Conservation (phyloP, 2,329 filamentous ascomycete species). For the Xylariaceae sp. region DNA sequence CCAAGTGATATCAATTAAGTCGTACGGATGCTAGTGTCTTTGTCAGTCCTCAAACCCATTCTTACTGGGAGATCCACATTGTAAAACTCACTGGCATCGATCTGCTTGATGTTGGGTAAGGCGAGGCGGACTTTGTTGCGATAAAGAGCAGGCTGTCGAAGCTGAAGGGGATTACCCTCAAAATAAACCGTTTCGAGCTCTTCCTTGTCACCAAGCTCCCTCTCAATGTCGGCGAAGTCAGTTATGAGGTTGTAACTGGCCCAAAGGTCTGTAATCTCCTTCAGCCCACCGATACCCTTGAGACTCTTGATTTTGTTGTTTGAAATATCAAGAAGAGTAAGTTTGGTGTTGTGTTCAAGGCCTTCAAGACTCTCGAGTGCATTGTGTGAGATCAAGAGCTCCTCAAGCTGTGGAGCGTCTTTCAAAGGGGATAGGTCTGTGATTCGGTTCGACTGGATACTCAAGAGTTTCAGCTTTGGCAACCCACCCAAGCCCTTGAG, state of each 20-base stretch:
- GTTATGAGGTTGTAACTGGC: conserved; percentile 80
- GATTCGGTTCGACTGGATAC: conserved; percentile 93
- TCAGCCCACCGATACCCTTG: conserved; percentile 64
- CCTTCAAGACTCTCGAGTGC: conserved; percentile 74
- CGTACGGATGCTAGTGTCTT: conserved; percentile 29
- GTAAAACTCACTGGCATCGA: conserved; percentile 84
- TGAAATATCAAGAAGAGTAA: conserved; percentile 82
- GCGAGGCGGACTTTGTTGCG: conserved; percentile 89
- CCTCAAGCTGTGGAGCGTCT: conserved; percentile 73
- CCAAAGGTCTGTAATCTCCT: conserved; percentile 84
- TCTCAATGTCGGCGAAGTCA: conserved; percentile 80
- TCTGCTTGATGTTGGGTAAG: conserved; percentile 83
- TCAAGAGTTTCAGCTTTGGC: conserved; percentile 78
- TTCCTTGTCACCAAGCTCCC: conserved; percentile 72
- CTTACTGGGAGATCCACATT: too few relatives aligned
- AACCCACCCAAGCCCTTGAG: conserved; percentile 73
- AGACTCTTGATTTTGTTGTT: conserved; percentile 80
- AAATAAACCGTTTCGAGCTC: conserved; percentile 88
- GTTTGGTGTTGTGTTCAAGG: conserved; percentile 60
- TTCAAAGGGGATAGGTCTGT: conserved; percentile 71
- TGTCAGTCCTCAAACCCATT: too few relatives aligned
- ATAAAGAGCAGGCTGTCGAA: conserved; percentile 75
- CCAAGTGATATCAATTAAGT: conserved; percentile 14
- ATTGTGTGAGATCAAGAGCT: conserved; percentile 95
- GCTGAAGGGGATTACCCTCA: conserved; percentile 88